A percentile compares a stretch with the other conserved stretches of the same genome.
phyloP scores from a whole-genome alignment of 2,329 filamentous ascomycete species.

The Penicillium sp. region DNA sequence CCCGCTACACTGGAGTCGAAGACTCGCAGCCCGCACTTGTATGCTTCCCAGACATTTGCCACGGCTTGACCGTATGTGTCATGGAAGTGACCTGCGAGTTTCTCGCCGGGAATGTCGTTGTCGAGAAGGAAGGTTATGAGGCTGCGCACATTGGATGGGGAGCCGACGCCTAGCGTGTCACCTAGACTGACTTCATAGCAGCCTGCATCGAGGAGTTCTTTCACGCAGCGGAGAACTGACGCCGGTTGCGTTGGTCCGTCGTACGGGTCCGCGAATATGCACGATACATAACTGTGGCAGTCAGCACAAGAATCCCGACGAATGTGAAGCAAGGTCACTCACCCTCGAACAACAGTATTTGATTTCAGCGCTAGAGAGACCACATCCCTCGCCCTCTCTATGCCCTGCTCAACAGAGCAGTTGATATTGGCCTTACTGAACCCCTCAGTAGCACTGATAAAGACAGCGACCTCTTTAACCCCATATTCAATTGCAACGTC shows the following conservation, averaged over 20 bases:
- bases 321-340: no score
- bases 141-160: slow-evolving; percentile 33
- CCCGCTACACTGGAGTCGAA: slow-evolving; percentile 76
- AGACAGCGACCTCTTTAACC: slow-evolving; percentile 36
- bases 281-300: slow-evolving; percentile 29
- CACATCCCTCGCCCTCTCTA: slow-evolving; percentile 30
- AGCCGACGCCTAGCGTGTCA: slow-evolving; percentile 86
- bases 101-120: slow-evolving; percentile 55
- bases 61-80: slow-evolving; percentile 79
- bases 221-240: slow-evolving; percentile 43
- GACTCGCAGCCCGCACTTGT: slow-evolving; percentile 66
- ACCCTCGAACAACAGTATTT: slow-evolving; percentile 32
- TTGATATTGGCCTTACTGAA: slow-evolving; percentile 40
- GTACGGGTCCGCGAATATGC: slow-evolving; percentile 40
- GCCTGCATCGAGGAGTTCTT: slow-evolving; percentile 68
- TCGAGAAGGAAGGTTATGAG: slow-evolving; percentile 28
- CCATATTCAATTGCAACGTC: slow-evolving; percentile 49
- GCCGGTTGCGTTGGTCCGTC: slow-evolving; percentile 47
- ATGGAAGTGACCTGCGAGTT: slow-evolving; percentile 77
- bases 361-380: slow-evolving; percentile 20
- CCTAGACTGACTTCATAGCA: slow-evolving; percentile 84
- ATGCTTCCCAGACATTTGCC: slow-evolving; percentile 68
- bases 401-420: slow-evolving; percentile 33
- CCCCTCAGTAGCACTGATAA: slow-evolving; percentile 36
- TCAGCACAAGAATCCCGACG: fast-evolving